Conservation (phyloP, 192 early-diverging fungal species). For the Umbelopsis ramanniana region DNA sequence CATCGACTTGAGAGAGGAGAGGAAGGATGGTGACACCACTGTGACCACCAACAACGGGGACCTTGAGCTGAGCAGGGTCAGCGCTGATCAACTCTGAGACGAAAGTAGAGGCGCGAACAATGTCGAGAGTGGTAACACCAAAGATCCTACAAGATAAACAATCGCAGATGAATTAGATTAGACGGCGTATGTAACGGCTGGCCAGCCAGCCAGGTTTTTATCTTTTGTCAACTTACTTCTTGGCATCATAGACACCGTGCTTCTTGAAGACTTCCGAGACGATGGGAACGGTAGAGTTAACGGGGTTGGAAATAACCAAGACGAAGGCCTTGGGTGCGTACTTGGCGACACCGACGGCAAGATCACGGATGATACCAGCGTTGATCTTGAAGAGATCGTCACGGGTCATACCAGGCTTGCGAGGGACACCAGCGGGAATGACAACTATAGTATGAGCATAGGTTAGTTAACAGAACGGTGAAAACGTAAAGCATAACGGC, state of each 20-base stretch:
- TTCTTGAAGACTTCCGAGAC: constrained; percentile 90
- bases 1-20: constrained; percentile 80
- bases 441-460: constrained; percentile 66
- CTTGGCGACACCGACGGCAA: constrained; percentile 81
- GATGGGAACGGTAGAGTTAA: constrained; percentile 97
- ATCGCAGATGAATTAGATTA: constrained; percentile 18
- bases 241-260: constrained; percentile 81
- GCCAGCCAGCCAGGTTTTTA: too few species aligned
- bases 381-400: constrained; percentile 99
- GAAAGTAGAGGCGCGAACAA: constrained; percentile 97
- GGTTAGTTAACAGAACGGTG: too few species aligned
- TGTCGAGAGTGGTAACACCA: constrained; percentile 97
- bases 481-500: neutral
- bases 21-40: constrained; percentile 97
- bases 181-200: too few species aligned
- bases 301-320: constrained; percentile 93
- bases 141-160: constrained; percentile 60
- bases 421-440: constrained; percentile 97
- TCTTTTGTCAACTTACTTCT: constrained; percentile 35
- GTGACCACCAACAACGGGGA: constrained; percentile 95
- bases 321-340: constrained; percentile 78
- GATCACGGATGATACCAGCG: constrained; percentile 83
- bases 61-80: constrained; percentile 72
- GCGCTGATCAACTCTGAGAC: constrained; percentile 79
- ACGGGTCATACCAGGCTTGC: constrained; percentile 99